Evolutionary conservation across 129 eudicot genomes (phyloP).

Genomic region (Apium graveolens): DNA sequence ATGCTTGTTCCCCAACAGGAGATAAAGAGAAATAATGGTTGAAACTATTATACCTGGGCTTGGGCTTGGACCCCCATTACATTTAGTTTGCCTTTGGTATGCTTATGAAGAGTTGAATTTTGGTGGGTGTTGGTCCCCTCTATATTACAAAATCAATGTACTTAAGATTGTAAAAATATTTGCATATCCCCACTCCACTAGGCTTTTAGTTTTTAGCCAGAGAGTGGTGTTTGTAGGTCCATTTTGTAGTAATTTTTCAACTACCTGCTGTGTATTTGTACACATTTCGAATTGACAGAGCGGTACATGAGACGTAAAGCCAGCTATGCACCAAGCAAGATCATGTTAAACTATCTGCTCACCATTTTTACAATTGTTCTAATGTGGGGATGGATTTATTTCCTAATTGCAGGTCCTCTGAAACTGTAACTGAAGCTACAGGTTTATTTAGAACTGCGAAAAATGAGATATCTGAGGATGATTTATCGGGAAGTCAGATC

Average conservation of each 20-base stretch:
- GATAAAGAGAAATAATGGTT: neutral
- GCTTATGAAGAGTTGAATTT: neutral
- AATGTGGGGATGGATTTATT: neutral
- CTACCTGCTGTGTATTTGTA: neutral
- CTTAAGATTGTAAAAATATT: neutral
- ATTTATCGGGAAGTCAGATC: conserved; percentile 29
- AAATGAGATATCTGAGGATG: conserved; percentile 17
- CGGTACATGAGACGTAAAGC: neutral
- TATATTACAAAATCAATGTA: conserved; percentile 5
- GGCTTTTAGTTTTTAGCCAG: neutral
- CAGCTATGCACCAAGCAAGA: neutral
- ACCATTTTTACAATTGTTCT: neutral
- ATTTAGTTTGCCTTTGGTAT: neutral
- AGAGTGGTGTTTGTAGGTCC: neutral
- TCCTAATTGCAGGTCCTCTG: conserved; percentile 37
- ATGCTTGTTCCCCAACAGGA: conserved; percentile 3
- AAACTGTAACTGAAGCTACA: conserved; percentile 26
- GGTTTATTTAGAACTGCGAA: conserved; percentile 20
- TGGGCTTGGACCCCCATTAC: conserved; percentile 3
- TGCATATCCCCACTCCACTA: neutral
- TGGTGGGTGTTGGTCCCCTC: neutral
- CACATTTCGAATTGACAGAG: neutral
- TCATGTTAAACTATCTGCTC: neutral
- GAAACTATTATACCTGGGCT: neutral
- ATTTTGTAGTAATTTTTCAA: neutral